These are phyloP conservation scores for Chenopodium quinoa DNA, from an alignment of 148 eudicot species.

Conservation along the genomic window DNA sequence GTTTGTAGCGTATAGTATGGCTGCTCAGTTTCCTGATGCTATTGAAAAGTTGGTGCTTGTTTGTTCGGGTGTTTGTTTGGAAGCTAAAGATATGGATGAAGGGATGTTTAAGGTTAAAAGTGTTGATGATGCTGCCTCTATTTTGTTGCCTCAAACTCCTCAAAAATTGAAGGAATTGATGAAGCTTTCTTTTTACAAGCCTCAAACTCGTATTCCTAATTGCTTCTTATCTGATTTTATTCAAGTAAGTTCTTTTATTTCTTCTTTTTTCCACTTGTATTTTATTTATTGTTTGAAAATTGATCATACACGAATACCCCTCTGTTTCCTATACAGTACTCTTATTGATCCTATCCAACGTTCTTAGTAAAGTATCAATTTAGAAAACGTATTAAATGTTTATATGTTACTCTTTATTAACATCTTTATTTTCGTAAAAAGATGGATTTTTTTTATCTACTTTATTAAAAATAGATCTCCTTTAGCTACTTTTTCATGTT, in stretches of 20 bases:
- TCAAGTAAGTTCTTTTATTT: constrained; percentile 38
- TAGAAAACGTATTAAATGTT: no score
- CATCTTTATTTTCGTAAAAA: no score
- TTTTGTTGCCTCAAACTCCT: constrained; percentile 47
- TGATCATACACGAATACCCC: no score
- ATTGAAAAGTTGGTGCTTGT: constrained; percentile 45
- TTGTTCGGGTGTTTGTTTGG: constrained; percentile 50
- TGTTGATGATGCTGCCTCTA: constrained; percentile 38
- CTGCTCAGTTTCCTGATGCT: constrained; percentile 41
- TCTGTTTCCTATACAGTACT: no score
- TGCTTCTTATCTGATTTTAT: constrained; percentile 57
- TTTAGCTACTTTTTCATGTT: not conserved
- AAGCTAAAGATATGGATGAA: constrained; percentile 42
- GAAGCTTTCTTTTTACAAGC: constrained; percentile 44
- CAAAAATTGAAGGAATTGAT: constrained; percentile 45
- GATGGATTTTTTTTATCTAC: not conserved
- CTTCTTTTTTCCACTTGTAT: not conserved
- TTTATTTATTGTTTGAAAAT: no score
- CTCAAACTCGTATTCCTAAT: constrained; percentile 37
- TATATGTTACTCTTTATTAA: no score
- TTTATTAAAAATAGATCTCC: no score
- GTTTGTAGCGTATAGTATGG: constrained; percentile 55
- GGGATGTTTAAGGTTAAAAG: constrained; percentile 48
- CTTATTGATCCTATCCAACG: no score
- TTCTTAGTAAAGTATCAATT: no score